phyloP scores from a whole-genome alignment of 1,139 yeast genomes.

The Lodderomyces beijingensis region DNA sequence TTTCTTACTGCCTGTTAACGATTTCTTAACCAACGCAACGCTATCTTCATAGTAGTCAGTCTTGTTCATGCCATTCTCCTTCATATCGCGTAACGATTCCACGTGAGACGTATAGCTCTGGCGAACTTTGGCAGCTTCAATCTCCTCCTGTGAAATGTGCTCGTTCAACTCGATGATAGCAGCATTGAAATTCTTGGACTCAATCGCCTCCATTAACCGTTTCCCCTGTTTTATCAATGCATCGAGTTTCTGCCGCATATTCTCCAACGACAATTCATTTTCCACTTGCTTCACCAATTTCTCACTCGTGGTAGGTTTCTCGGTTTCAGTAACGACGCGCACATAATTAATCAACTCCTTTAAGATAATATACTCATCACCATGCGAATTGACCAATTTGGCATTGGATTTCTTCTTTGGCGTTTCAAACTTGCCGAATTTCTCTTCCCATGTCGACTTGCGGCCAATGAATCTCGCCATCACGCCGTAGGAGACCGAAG shows the following conservation, averaged over 20 bases:
- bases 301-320: conserved; percentile 11
- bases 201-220: conserved; percentile 17
- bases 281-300: conserved; percentile 16
- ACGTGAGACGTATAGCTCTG: conserved; percentile 16
- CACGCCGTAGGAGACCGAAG: conserved; percentile 34
- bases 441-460: conserved; percentile 18
- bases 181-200: conserved; percentile 11
- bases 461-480: conserved; percentile 40
- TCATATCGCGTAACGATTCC: conserved; percentile 11
- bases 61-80: conserved; percentile 9
- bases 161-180: conserved; percentile 1
- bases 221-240: conserved; percentile 25
- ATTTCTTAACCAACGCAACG: conserved; percentile 14
- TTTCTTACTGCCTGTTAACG: conserved; percentile 13
- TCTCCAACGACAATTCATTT: conserved; percentile 22
- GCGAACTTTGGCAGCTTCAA: conserved; percentile 17
- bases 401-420: conserved; percentile 14
- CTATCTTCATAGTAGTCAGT: conserved; percentile 13
- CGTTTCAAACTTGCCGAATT: conserved; percentile 14
- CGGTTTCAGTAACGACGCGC: conserved; percentile 26
- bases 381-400: conserved; percentile 30
- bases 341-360: conserved; percentile 27
- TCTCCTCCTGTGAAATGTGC: conserved; percentile 15
- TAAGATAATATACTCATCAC: conserved; percentile 42
- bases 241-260: conserved; percentile 24